Conservation (phyloP, 306 rosid species). For the Prunus fruticosa region DNA sequence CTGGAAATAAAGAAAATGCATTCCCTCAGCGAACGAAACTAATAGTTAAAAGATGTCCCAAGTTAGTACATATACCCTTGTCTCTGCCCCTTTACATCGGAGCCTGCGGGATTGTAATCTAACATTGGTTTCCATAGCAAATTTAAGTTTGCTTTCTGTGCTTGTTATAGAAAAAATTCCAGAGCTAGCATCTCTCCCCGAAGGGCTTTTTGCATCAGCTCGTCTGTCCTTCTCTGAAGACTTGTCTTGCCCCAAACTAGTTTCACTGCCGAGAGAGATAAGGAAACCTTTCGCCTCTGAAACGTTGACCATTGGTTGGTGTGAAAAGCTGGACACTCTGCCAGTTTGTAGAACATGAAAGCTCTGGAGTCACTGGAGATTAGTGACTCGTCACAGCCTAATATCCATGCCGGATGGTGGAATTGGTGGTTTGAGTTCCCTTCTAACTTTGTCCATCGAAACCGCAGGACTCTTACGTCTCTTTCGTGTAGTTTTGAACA, state of each 20-base stretch:
- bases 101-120: too few species aligned
- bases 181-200: background rate
- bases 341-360: constrained; percentile 10
- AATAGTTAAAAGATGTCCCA: too few species aligned
- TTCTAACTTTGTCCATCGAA: constrained; percentile 19
- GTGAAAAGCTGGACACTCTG: background rate
- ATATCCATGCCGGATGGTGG: background rate
- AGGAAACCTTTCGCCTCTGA: background rate
- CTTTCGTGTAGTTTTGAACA: background rate
- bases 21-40: too few species aligned
- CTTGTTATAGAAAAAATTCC: background rate
- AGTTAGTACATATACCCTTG: too few species aligned
- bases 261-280: background rate
- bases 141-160: background rate
- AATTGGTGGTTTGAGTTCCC: background rate
- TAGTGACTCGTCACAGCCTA: constrained; percentile 9
- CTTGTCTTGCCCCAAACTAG: constrained; percentile 10
- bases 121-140: background rate
- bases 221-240: constrained; percentile 4
- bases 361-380: constrained; percentile 4
- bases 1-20: too few species aligned
- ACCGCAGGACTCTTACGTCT: constrained; percentile 4
- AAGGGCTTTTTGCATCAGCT: background rate
- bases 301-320: constrained; percentile 13
- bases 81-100: too few species aligned